phyloP scores from a whole-genome alignment of 495 filamentous ascomycete species.

The Viridothelium virens region DNA sequence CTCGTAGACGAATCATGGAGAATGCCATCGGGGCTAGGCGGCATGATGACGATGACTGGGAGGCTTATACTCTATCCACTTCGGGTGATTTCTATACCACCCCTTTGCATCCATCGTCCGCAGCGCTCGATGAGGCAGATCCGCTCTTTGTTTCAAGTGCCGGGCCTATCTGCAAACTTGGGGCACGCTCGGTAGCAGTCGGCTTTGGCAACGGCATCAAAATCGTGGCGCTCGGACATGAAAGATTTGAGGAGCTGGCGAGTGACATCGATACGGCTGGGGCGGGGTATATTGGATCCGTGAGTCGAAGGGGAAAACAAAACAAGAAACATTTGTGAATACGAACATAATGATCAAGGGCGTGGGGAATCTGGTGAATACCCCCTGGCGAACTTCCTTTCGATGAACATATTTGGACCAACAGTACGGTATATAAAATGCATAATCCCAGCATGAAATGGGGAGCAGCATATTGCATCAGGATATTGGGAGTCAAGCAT shows the following conservation, averaged over 20 bases:
- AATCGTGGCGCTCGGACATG: slow-evolving; percentile 28
- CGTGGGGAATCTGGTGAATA: neutral
- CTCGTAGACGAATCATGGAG: neutral
- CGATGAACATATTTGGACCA: neutral
- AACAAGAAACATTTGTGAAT: neutral
- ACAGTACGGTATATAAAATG: neutral
- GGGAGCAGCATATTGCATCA: too few relatives aligned
- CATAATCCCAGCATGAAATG: neutral
- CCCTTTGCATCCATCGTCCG: slow-evolving; percentile 24
- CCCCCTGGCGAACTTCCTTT: neutral
- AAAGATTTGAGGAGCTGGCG: neutral
- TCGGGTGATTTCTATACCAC: slow-evolving; percentile 38
- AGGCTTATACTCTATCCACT: slow-evolving; percentile 55
- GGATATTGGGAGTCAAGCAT: too few relatives aligned
- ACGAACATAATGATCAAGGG: neutral
- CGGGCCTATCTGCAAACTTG: slow-evolving; percentile 53
- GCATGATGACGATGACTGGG: slow-evolving; percentile 44
- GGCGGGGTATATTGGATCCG: slow-evolving; percentile 4
- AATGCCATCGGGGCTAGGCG: slow-evolving; percentile 20
- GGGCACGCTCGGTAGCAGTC: slow-evolving; percentile 52
- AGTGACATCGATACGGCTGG: neutral
- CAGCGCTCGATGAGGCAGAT: slow-evolving; percentile 27
- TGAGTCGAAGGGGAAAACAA: neutral
- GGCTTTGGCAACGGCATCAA: slow-evolving; percentile 62
- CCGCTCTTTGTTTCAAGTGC: slow-evolving; percentile 50